Conservation (phyloP, 108 stramenopile species). For the Cyclotella choctawhatcheeana region DNA sequence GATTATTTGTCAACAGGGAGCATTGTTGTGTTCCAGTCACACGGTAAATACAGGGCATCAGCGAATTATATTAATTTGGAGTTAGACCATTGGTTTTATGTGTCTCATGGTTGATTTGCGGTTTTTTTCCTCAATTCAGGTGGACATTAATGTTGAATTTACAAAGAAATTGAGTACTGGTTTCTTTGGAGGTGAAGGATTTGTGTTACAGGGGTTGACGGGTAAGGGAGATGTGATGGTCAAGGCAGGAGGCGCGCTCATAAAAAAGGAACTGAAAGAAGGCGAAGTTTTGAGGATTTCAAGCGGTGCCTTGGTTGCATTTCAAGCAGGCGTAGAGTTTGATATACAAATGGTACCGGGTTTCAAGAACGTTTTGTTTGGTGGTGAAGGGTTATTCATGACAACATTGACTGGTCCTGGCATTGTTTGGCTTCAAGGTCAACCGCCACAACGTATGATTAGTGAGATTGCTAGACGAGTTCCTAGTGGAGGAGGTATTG, state of each 20-base stretch:
- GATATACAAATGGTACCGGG: conserved; percentile 87
- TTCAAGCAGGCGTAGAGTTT: conserved; percentile 78
- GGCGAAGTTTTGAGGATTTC: conserved; percentile 86
- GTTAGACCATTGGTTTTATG: too few relatives aligned
- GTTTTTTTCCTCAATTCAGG: conserved; percentile 71
- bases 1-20: conserved; percentile 91
- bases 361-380: conserved; percentile 91
- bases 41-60: too few relatives aligned
- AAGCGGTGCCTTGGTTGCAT: conserved; percentile 86
- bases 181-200: conserved; percentile 95
- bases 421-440: conserved; percentile 87
- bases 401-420: conserved; percentile 93
- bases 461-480: conserved; percentile 88
- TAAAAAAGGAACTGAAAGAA: conserved; percentile 69
- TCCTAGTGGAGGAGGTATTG: conserved; percentile 80
- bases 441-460: conserved; percentile 83
- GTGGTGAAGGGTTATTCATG: conserved; percentile 92
- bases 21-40: conserved; percentile 85
- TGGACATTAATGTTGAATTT: conserved; percentile 91
- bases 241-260: conserved; percentile 89
- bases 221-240: conserved; percentile 80
- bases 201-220: conserved; percentile 80
- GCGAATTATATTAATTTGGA: too few relatives aligned
- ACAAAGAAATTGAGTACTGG: conserved; percentile 79
- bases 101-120: too few relatives aligned